A percentile compares a stretch with the other conserved stretches of the same genome.
Evolutionary conservation across 2,329 filamentous ascomycete species (phyloP).

Genomic region (Albifimbria verrucaria): DNA sequence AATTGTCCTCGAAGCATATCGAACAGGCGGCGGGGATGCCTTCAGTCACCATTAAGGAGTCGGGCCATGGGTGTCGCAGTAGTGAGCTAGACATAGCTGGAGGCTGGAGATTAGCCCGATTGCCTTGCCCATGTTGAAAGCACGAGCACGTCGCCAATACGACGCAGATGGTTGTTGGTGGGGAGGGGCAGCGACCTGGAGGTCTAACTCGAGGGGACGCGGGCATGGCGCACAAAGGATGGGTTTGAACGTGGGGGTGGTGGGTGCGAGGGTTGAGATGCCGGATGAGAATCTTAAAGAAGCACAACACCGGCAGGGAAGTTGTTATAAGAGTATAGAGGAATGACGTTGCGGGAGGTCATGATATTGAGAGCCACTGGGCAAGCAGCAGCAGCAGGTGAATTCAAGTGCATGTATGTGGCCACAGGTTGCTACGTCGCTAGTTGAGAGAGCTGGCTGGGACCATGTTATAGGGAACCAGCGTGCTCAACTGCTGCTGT

Average conservation of each 20-base stretch:
- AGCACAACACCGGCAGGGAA: background rate
- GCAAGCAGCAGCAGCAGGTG: too few species aligned
- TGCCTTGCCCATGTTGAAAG: constrained; percentile 23
- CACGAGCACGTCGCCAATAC: constrained; percentile 4
- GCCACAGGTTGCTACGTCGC: background rate
- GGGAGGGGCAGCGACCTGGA: constrained; percentile 2
- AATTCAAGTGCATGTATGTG: too few species aligned
- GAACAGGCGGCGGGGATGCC: constrained; percentile 59
- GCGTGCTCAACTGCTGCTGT: background rate
- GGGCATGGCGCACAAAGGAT: background rate
- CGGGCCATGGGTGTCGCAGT: constrained; percentile 67
- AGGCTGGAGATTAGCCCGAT: constrained; percentile 32
- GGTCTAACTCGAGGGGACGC: background rate
- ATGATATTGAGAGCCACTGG: too few species aligned
- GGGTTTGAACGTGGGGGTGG: background rate
- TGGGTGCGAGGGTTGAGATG: background rate
- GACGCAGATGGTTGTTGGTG: background rate
- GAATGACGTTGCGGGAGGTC: background rate
- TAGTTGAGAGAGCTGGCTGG: background rate
- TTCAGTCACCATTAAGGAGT: constrained; percentile 70
- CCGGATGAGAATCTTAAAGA: background rate
- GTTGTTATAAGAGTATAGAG: background rate
- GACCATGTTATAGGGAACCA: background rate
- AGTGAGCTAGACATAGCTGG: constrained; percentile 67
- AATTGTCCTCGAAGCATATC: constrained; percentile 50